Percentiles rank a stretch among this genome's conserved stretches.
Conservation (phyloP, 805 yeast genomes). For the Candida xiaguanensis region DNA sequence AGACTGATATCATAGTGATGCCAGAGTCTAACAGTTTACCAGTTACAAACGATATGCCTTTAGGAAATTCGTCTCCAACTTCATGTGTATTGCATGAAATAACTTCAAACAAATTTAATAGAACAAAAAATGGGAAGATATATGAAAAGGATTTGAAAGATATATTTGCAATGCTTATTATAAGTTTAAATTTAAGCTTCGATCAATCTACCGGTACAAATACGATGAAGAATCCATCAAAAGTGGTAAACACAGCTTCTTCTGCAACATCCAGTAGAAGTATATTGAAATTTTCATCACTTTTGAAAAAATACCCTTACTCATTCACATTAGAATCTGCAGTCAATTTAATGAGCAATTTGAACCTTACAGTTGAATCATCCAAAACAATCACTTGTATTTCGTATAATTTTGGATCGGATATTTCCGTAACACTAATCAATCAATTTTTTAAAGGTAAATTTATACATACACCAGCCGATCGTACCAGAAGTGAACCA, state of each 20-base stretch:
- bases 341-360: constrained; percentile 43
- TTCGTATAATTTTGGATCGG: constrained; percentile 50
- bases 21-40: not conserved
- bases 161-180: constrained; percentile 50
- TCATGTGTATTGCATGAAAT: constrained; percentile 22
- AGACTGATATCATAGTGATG: no score
- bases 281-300: constrained; percentile 18
- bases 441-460: constrained; percentile 55
- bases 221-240: not conserved
- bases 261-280: constrained; percentile 5
- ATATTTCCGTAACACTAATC: constrained; percentile 46
- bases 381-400: constrained; percentile 50
- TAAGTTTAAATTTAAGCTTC: constrained; percentile 28
- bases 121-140: constrained; percentile 52
- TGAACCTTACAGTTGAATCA: constrained; percentile 47
- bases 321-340: constrained; percentile 55
- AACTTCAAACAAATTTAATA: constrained; percentile 41
- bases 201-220: not conserved
- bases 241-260: not conserved
- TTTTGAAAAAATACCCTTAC: constrained; percentile 41
- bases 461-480: constrained; percentile 70
- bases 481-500: constrained; percentile 56
- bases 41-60: not conserved
- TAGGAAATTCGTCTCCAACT: not conserved
- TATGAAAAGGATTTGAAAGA: constrained; percentile 56